Conservation (phyloP, 306 rosid species). For the Medicago truncatula region DNA sequence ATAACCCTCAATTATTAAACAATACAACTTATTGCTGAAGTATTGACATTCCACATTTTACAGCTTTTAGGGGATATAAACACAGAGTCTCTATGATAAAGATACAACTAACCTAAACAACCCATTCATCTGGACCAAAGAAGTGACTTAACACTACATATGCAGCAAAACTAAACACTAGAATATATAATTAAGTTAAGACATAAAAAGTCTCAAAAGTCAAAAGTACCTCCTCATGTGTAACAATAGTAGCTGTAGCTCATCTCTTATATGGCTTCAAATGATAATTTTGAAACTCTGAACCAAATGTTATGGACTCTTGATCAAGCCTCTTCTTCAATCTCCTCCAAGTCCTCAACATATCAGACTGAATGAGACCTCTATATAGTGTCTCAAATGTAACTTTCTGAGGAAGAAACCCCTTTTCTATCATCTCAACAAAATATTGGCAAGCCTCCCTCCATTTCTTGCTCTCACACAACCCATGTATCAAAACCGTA, state of each 20-base stretch:
- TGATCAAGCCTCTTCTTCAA: conserved; percentile 89
- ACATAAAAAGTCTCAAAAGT: not conserved
- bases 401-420: conserved; percentile 85
- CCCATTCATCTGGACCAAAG: conserved; percentile 4
- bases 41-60: too few relatives aligned
- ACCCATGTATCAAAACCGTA: conserved; percentile 71
- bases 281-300: conserved; percentile 76
- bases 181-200: not conserved
- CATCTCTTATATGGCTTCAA: conserved; percentile 84
- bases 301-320: conserved; percentile 83
- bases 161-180: not conserved
- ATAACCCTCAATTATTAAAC: too few relatives aligned
- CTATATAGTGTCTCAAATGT: conserved; percentile 87
- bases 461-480: conserved; percentile 77
- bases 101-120: not conserved
- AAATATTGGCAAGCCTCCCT: conserved; percentile 80
- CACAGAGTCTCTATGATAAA: too few relatives aligned
- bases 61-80: too few relatives aligned
- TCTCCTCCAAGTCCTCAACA: conserved; percentile 94
- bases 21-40: too few relatives aligned
- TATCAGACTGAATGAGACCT: conserved; percentile 85
- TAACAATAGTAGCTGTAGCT: not conserved
- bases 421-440: conserved; percentile 93
- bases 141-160: not conserved
- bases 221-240: conserved; percentile 26